Evolutionary conservation across 2,329 filamentous ascomycete species (phyloP), one percentile per base, ranked within the genome.

Genomic region (Aspergillus tanneri): DNA sequence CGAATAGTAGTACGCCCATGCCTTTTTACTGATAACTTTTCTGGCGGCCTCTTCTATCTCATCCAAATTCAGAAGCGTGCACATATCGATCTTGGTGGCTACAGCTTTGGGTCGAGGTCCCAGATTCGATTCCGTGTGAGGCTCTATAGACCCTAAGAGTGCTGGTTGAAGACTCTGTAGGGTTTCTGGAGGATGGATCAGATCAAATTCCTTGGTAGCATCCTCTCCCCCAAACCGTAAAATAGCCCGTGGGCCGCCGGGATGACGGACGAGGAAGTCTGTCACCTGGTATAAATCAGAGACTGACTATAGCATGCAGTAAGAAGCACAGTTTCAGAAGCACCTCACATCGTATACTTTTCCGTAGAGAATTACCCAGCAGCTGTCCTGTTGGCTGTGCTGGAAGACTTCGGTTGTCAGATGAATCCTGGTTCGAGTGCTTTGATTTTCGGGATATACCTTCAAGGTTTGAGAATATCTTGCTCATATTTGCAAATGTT

Each of bases 1-100:
- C 1, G 90, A 95, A 73, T 82, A 95, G 76, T 96, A 96, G 75
- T 96, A 96, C 40, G 88, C 87, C 87, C 88, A 95, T 37, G 86
- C 88, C 72, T 91, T 95, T 56, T 81, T 80, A 52, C 83, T 85
- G 53, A 96, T 84, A 56, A 85, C 83, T 65, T 84, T 85, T 23
- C 85, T 87, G 11, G 90, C 90, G 28, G 85, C 80, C 41, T 79
- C 78, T 71, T 95, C 90, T 56, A 96, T 87, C 67, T 96, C 91
- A 62, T 95, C 84, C 41, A 96, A 75, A 65, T 95, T 96, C 49
- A 96, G 76, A 52, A 89, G 80, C 81, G 61, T 82, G 81, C 6
- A 42, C n/a, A 5, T 36, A 36, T 8, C 21, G 40, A 25, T 16
- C 11, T 11, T 7, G 12, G 0, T 19, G n/a, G 2, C 23, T 7